Percentiles rank a stretch among this genome's conserved stretches.
phyloP scores from a whole-genome alignment of 768 basidiomycete species.

The Auriculariales sp. region DNA sequence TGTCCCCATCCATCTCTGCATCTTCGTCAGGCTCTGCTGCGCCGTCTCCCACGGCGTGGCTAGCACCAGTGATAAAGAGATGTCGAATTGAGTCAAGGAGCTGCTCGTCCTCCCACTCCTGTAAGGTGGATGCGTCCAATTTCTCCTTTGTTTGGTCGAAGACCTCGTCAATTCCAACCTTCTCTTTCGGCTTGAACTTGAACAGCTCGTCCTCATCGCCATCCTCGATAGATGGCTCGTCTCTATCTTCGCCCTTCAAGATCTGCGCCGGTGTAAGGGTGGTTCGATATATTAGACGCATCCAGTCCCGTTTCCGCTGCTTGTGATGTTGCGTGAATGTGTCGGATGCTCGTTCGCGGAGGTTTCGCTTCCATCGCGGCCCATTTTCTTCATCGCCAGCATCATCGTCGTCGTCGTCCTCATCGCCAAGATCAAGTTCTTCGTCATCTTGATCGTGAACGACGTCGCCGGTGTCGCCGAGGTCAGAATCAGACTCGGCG shows the following conservation, averaged over 20 bases:
- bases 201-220: conserved; percentile 65
- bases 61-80: conserved; percentile 77
- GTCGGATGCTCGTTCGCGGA: conserved; percentile 35
- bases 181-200: conserved; percentile 30
- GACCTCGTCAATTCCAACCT: conserved; percentile 29
- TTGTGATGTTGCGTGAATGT: conserved; percentile 25
- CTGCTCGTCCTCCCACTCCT: conserved; percentile 73
- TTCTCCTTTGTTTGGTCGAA: conserved; percentile 59
- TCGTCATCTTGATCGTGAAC: conserved; percentile 33
- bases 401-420: conserved; percentile 26
- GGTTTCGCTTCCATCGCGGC: conserved; percentile 64
- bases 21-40: conserved; percentile 25
- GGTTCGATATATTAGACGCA: conserved; percentile 68
- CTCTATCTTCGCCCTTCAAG: conserved; percentile 23
- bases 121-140: conserved; percentile 34
- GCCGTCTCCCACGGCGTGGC: conserved; percentile 19
- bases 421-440: conserved; percentile 26
- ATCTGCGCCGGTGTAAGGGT: conserved; percentile 58
- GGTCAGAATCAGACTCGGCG: conserved; percentile 69
- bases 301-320: conserved; percentile 55
- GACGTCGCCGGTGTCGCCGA: conserved; percentile 18
- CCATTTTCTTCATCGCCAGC: conserved; percentile 26
- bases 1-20: conserved; percentile 22
- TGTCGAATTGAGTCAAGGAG: conserved; percentile 74
- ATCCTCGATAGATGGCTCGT: conserved; percentile 14